Base-by-base conservation (phyloP, 192 early-diverging fungal genomes). In the Funneliformis mosseae region DNA sequence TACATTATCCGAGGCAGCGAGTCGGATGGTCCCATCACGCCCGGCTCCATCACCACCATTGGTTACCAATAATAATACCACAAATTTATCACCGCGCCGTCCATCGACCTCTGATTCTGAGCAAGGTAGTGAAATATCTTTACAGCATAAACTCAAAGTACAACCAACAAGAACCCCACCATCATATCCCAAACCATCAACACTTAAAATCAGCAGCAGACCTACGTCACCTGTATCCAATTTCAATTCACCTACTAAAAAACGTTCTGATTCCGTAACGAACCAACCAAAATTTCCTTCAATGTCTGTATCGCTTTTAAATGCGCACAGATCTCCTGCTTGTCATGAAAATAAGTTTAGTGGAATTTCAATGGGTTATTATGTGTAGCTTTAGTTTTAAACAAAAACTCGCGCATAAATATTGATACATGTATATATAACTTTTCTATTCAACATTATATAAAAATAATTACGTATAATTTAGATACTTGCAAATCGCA, bases 1-100 rank as follows among this genome's bases (percentile, higher is more conserved):
- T 23, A 79, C 89, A 8, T 78, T 92, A 21, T 84, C 89, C 50
- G 85, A 88, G 2, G 91, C 91, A 41, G 28, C 41, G 18, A 33
- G 16, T 23, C 33, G 68, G 43, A 33, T 41, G 41, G n/a, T 21
- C 10, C 68, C 42, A 70, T 41, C 68, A 10, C 33, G 68, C 16
- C 64, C 27, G 0, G 11, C 64, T 12, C 64, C 28, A 33, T 14
- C 64, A 38, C 64, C 64, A 38, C 12, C 64, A 14, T 16, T 12
- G 28, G 8, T 38, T 21, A 64, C 50, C 18, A 5, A 12, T 18
- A 55, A 18, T 14, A 55, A 18, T 5, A 18, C 14, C 50, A 55
- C 50, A 21, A 21, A 6, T 21, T 55, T 55, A 21, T 18, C 50
- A 55, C 14, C 16, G 1, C 50, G 50, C 21, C 18, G 0, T 6